Conservation (phyloP, 352 stramenopile genomes). For the Peronospora farinosa region DNA sequence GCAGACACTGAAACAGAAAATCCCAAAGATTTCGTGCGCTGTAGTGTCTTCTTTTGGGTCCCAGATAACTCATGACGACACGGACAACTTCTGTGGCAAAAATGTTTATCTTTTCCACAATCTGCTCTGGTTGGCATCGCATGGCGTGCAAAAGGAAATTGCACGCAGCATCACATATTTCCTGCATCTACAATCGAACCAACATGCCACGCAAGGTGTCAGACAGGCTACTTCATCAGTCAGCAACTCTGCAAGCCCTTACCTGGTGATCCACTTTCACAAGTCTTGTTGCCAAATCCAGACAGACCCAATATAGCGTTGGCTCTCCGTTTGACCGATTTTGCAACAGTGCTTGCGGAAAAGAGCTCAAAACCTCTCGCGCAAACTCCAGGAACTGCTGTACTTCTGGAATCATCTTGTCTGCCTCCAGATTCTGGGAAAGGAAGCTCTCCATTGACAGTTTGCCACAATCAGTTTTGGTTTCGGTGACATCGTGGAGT, state of each 20-base stretch:
- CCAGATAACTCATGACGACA: constrained; percentile 45
- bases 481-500: constrained; percentile 31
- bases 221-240: not conserved
- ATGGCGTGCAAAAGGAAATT: constrained; percentile 52
- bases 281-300: constrained; percentile 43
- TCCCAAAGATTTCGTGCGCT: constrained; percentile 52
- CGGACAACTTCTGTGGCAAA: constrained; percentile 40
- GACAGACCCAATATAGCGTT: constrained; percentile 34
- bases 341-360: constrained; percentile 33
- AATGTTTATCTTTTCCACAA: constrained; percentile 28
- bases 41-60: constrained; percentile 40
- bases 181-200: constrained; percentile 33
- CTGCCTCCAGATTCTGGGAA: constrained; percentile 26
- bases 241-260: constrained; percentile 1
- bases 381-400: constrained; percentile 48
- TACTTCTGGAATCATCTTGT: constrained; percentile 40
- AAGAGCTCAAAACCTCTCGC: constrained; percentile 36
- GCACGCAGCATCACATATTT: constrained; percentile 60
- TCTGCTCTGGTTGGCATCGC: constrained; percentile 24
- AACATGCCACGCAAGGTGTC: not conserved
- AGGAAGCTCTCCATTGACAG: constrained; percentile 35
- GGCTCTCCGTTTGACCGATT: constrained; percentile 18
- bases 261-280: constrained; percentile 59
- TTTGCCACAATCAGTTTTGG: constrained; percentile 14
- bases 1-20: constrained; percentile 68